These are phyloP conservation scores for Uncinocarpus reesii DNA, from an alignment of 2,329 filamentous ascomycete genomes.

Conservation along the genomic window DNA sequence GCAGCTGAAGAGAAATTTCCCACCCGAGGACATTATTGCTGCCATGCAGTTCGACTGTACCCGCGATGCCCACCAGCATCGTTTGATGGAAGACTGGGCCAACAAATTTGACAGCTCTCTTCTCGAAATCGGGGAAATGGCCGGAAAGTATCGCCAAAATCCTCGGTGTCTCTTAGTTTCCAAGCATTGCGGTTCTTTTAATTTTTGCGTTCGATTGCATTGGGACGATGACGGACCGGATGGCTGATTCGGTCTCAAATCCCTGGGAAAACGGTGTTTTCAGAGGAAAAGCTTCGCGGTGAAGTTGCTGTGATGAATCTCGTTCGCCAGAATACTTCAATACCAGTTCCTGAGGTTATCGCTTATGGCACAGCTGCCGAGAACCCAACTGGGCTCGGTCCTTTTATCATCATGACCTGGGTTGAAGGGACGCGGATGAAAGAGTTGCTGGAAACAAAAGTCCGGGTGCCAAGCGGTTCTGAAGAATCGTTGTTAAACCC, in stretches of 20 bases:
- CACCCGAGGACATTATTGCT: too few species aligned
- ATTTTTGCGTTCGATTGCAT: constrained; percentile 2
- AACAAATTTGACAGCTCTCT: too few species aligned
- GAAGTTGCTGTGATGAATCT: constrained; percentile 6
- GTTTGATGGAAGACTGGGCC: too few species aligned
- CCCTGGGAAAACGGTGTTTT: background rate
- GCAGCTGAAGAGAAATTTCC: too few species aligned
- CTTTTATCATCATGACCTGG: constrained; percentile 12
- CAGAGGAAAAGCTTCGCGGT: background rate
- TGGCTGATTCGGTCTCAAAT: constrained; percentile 10
- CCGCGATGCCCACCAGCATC: too few species aligned
- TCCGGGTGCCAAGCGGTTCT: background rate
- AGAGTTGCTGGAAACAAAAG: background rate
- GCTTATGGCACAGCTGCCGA: background rate
- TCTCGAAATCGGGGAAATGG: too few species aligned
- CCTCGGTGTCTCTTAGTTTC: background rate
- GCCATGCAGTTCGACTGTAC: too few species aligned
- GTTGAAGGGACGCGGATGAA: constrained; percentile 1
- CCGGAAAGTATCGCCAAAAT: background rate
- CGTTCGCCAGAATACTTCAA: background rate
- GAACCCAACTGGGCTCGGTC: background rate
- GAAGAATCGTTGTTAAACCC: background rate
- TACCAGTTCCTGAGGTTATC: constrained; percentile 11
- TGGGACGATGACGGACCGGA: constrained; percentile 4
- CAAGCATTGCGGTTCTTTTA: constrained; percentile 1